Percentiles rank a stretch among this genome's conserved stretches.
phyloP scores from a whole-genome alignment of 2,329 filamentous ascomycete species.

The Fusarium temperatum region DNA sequence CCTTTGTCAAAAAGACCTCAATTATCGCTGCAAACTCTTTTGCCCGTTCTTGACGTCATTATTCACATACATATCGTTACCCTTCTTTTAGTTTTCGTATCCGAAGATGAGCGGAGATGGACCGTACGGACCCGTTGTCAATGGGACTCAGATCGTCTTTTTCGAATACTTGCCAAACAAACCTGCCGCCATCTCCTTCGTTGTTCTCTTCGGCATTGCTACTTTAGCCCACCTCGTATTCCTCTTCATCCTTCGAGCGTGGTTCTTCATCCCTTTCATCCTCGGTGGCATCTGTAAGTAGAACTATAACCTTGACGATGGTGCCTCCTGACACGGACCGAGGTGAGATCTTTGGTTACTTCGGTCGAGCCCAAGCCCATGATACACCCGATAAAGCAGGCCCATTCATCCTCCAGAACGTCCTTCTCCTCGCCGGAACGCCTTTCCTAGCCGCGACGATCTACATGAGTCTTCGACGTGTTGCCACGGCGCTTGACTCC shows the following conservation, averaged over 20 bases:
- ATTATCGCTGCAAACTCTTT: rapidly evolving
- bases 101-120: constrained; percentile 1
- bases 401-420: background rate
- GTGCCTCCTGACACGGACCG: rapidly evolving
- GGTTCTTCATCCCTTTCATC: constrained; percentile 18
- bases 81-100: background rate
- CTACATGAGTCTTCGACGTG: constrained; percentile 14
- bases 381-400: background rate
- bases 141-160: constrained; percentile 14
- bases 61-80: too few species aligned
- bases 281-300: constrained; percentile 11
- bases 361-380: background rate
- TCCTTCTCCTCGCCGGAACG: constrained; percentile 11
- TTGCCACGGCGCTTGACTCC: background rate
- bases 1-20: background rate
- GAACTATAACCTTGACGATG: rapidly evolving
- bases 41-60: background rate
- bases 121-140: background rate
- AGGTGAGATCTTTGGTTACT: constrained; percentile 14
- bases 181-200: background rate
- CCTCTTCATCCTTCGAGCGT: background rate
- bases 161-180: constrained; percentile 14
- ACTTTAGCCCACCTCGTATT: background rate
- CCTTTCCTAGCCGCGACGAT: constrained; percentile 21
- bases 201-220: background rate